Evolutionary conservation across 345 rosid genomes (phyloP), one percentile per base, ranked within the genome.

Genomic region (Acer yangbiense): DNA sequence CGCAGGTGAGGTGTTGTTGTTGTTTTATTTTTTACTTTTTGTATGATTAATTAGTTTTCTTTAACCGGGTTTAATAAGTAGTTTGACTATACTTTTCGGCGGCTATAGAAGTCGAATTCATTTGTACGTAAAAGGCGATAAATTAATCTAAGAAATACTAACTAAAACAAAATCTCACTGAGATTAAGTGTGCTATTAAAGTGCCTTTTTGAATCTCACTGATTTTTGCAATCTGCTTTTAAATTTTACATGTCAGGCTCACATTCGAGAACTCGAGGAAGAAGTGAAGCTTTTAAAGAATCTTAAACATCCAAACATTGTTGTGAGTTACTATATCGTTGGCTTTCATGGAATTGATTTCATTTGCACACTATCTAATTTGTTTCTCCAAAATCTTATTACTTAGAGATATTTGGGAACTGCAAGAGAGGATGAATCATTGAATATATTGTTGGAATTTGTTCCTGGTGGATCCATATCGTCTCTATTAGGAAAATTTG

Each of bases 381-480:
- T 27, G 10, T 12, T 82, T 50, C 73, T 23, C 68, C 13, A 64
- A 7, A 54, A 16, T 71, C 39, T 46, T 73, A 8, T 44, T 79
- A 55, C 52, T 55, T 74, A 91, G 95, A 90, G 98, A 85, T 93
- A 93, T 68, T 81, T 92, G 87, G 98, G 98, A 55, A 90, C 92
- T 4, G 95, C 85, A 35, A 89, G 91, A 76, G 95, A 93, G 85
- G 88, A 86, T 58, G 97, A 88, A 54, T 82, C 94, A 1, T 81
- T 93, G 68, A 92, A 92, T 79, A 93, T 93, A 18, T 72, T 93
- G 63, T 84, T 93, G 81, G 97, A 93, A 29, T 92, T 93, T 88
- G 97, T 90, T 32, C 90, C 97, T 1, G 98, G 97, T 65, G 98
- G 98, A 72, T 93, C 98, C 12, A 93, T 93, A 68, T 92, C 98